These are phyloP conservation scores for Platanthera zijinensis DNA, from an alignment of 106 monocot species.

Conservation along the genomic window DNA sequence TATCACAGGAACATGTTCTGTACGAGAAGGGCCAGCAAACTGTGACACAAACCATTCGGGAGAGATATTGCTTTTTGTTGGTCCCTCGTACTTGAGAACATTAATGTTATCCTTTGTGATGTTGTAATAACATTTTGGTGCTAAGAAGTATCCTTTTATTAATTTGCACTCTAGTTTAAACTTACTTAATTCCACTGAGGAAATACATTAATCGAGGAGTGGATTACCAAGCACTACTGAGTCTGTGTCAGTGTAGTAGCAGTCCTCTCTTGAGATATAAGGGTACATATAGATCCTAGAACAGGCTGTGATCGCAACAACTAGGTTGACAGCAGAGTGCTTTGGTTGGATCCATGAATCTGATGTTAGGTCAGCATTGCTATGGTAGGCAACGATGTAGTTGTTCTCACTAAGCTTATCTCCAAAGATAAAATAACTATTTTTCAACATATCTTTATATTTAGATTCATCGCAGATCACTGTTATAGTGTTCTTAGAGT, in stretches of 20 bases:
- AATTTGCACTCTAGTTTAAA: background rate
- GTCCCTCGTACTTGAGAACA: background rate
- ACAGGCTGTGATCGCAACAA: background rate
- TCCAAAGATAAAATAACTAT: background rate
- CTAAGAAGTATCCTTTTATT: constrained; percentile 1
- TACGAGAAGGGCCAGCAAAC: too few relatives aligned
- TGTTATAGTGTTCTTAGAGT: background rate
- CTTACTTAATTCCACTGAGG: background rate
- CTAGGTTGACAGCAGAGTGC: background rate
- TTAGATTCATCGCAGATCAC: background rate
- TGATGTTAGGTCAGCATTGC: too few relatives aligned
- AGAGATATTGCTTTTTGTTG: background rate
- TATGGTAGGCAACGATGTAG: background rate
- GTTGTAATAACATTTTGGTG: background rate
- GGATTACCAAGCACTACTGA: background rate
- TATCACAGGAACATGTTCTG: too few relatives aligned
- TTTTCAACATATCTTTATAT: background rate
- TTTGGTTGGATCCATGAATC: too few relatives aligned
- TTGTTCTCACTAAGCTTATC: background rate
- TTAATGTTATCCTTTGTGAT: background rate
- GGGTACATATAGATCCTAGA: too few relatives aligned
- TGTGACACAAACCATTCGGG: too few relatives aligned
- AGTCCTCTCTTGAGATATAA: constrained; percentile 5
- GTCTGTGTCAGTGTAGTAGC: constrained; percentile 10
- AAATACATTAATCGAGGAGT: background rate